These are phyloP conservation scores for Xylariomycetidae sp. DNA, from an alignment of 2,329 filamentous ascomycete species.

Conservation along the genomic window DNA sequence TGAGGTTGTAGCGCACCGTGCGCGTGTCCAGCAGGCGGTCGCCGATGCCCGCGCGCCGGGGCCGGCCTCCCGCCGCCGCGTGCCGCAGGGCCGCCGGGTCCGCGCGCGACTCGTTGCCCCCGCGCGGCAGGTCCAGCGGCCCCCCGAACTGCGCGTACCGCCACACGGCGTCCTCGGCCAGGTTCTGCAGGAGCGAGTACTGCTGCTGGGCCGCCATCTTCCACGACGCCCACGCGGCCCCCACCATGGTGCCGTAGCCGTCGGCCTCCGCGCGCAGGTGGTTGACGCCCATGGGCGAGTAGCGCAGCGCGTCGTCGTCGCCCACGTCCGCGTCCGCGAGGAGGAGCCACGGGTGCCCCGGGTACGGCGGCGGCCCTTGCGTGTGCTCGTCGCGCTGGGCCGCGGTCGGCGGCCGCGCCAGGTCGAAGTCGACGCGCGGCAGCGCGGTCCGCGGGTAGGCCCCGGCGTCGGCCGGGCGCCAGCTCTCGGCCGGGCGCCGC, in stretches of 20 bases:
- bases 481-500: conserved; percentile 24
- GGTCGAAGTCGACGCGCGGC: conserved; percentile 11
- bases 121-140: conserved; percentile 17
- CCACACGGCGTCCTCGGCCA: conserved; percentile 37
- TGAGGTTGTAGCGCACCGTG: conserved; percentile 43
- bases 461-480: conserved; percentile 31
- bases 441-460: conserved; percentile 11
- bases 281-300: conserved; percentile 42
- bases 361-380: conserved; percentile 27
- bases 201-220: conserved; percentile 42
- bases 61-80: conserved; percentile 4
- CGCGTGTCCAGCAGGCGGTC: conserved; percentile 39
- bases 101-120: conserved; percentile 8
- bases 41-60: conserved; percentile 13
- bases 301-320: conserved; percentile 30
- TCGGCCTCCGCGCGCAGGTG: conserved; percentile 14
- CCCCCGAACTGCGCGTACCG: conserved; percentile 43
- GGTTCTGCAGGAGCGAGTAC: conserved; percentile 42
- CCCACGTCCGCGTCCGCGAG: conserved; percentile 28
- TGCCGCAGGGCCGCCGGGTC: conserved; percentile 9
- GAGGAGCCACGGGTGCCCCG: conserved; percentile 48
- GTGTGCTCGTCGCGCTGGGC: conserved; percentile 20
- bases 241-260: conserved; percentile 22
- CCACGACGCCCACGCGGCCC: conserved; percentile 41
- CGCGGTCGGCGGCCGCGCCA: conserved; percentile 4